phyloP scores from a whole-genome alignment of 306 rosid genomes.

The Astragalus glycyphyllos region DNA sequence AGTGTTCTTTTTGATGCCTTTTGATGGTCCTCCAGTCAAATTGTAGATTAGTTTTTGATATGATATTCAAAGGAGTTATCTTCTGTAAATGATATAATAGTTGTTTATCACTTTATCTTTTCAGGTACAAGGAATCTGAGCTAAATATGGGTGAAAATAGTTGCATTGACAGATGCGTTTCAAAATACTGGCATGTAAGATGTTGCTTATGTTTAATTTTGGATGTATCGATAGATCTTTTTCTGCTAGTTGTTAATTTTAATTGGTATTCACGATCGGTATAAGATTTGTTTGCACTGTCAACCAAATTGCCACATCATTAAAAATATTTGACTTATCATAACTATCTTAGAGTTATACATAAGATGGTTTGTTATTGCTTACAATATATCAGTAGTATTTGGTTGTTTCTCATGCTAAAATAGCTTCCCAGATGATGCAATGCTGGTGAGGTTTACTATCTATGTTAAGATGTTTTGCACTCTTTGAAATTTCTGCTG shows the following conservation, averaged over 20 bases:
- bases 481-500: slow-evolving; percentile 17
- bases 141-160: slow-evolving; percentile 98
- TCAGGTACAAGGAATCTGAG: slow-evolving; percentile 96
- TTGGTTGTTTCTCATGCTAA: background rate
- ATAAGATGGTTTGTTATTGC: no score
- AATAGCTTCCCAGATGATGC: slow-evolving; percentile 11
- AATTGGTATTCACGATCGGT: no score
- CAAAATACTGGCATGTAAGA: slow-evolving; percentile 97
- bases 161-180: slow-evolving; percentile 97
- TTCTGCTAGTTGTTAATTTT: background rate
- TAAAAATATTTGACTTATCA: no score
- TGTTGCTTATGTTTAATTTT: slow-evolving; percentile 5
- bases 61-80: background rate
- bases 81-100: slow-evolving; percentile 16
- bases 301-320: no score
- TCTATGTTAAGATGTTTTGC: slow-evolving; percentile 8
- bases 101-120: slow-evolving; percentile 18
- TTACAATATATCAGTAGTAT: no score
- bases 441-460: background rate
- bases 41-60: slow-evolving; percentile 22
- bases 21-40: slow-evolving; percentile 20
- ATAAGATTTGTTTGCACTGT: no score
- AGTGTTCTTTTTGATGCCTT: slow-evolving; percentile 9
- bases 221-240: background rate
- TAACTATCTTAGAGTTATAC: no score